Base-by-base conservation (phyloP, 768 basidiomycete genomes). In the Kwoniella sp. region DNA sequence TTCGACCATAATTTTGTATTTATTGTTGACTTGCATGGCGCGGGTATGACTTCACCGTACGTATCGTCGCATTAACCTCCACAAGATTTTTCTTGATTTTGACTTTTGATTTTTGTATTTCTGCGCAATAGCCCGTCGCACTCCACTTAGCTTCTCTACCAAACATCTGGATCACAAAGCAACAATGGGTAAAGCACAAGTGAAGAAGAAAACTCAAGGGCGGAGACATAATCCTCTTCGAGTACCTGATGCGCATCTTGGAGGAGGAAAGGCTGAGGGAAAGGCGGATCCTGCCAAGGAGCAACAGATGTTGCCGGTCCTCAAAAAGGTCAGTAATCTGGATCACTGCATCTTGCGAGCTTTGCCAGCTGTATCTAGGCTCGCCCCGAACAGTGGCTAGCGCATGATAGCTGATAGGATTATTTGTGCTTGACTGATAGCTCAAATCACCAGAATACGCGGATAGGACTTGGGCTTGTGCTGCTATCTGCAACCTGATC, bases 401-500 rank as follows among this genome's bases (percentile, higher is more conserved):
- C n/a, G n/a, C n/a, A n/a, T n/a, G n/a, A n/a, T n/a, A n/a, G n/a
- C n/a, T n/a, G n/a, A n/a, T n/a, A n/a, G n/a, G n/a, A n/a, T n/a
- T n/a, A n/a, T n/a, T n/a, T n/a, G n/a, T n/a, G n/a, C n/a, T n/a
- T n/a, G n/a, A n/a, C n/a, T n/a, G n/a, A n/a, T n/a, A 81, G 79
- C 77, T 81, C 51, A 70, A 67, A 44, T 76, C 79, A 2, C 57
- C 78, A 70, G 91, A 95, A 69, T 83, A 85, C 8, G 81, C 84
- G 1, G 94, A 97, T 68, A 86, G 94, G 57, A 91, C 91, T 77
- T 96, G 92, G 93, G 92, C 93, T 2, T 95, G 93, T 77, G 92
- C 93, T 24, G 92, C 93, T 0, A 89, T 95, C n/a, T 92, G 91
- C 12, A 95, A 91, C 79, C 82, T 97, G 53, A 95, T 95, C 66